Conservation (phyloP, 2,329 filamentous ascomycete genomes). For the Didymella exigua region DNA sequence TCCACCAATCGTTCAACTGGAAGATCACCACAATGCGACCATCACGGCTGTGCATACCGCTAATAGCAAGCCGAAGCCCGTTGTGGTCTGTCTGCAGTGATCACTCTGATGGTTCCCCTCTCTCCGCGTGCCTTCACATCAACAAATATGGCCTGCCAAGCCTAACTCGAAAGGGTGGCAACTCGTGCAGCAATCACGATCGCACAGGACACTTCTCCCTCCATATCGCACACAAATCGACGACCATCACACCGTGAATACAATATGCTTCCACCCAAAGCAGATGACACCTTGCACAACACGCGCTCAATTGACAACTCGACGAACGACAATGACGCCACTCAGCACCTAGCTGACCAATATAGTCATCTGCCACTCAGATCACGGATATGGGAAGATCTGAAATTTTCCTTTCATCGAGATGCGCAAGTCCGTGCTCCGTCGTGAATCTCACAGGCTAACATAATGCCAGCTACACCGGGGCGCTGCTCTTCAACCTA, state of each 20-base stretch:
- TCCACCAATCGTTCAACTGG: no score
- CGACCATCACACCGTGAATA: conserved; percentile 6
- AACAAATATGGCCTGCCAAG: not conserved
- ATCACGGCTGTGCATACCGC: not conserved
- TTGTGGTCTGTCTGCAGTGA: not conserved
- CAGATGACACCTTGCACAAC: conserved; percentile 8
- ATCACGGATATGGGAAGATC: not conserved
- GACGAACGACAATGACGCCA: not conserved
- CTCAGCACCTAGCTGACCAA: not conserved
- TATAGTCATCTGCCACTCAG: not conserved
- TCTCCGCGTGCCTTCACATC: not conserved
- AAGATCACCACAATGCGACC: no score
- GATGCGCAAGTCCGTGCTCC: not conserved
- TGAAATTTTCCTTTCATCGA: not conserved
- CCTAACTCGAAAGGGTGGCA: not conserved
- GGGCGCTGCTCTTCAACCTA: conserved; percentile 67
- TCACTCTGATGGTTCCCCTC: not conserved
- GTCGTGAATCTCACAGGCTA: not conserved
- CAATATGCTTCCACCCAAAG: conserved; percentile 24
- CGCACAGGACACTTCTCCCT: no score
- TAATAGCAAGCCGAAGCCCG: not conserved
- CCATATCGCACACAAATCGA: no score
- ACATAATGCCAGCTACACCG: conserved; percentile 52
- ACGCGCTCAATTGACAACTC: not conserved
- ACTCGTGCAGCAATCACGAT: not conserved